These are phyloP conservation scores for Saccharomycopsis sp. DNA, from an alignment of 805 yeast genomes.

Conservation along the genomic window DNA sequence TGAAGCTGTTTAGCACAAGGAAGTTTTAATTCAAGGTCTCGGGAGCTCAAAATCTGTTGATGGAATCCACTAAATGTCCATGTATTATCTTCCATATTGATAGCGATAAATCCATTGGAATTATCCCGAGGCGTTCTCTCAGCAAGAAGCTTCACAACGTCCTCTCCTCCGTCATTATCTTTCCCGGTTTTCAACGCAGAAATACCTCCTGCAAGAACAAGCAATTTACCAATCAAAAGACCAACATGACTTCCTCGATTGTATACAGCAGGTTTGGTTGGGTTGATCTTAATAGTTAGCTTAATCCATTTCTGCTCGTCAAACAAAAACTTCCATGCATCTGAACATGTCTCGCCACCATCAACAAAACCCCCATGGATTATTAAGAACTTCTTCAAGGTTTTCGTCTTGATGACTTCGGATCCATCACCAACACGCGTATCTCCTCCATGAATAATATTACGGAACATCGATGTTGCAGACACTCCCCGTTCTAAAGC, in stretches of 20 bases:
- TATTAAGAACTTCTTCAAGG: neutral
- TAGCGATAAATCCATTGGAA: neutral
- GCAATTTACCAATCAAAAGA: neutral
- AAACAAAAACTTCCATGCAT: neutral
- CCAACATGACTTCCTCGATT: neutral
- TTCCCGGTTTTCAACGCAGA: neutral
- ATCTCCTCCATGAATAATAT: neutral
- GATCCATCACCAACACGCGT: neutral
- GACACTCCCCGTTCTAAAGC: slow-evolving; percentile 1
- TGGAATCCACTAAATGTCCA: slow-evolving; percentile 1
- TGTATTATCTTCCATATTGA: neutral
- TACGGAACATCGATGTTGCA: neutral
- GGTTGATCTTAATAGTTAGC: neutral
- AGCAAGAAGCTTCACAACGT: neutral
- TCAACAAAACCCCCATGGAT: neutral
- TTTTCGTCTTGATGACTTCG: neutral
- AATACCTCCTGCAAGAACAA: neutral
- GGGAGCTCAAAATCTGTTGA: neutral
- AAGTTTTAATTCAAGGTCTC: neutral
- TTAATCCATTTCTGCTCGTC: neutral
- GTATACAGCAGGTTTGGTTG: neutral
- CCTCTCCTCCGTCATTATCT: neutral
- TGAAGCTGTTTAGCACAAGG: neutral
- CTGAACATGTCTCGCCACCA: neutral
- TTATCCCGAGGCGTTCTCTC: neutral